Evolutionary conservation across 2,329 filamentous ascomycete species (phyloP).

Genomic region (Aureobasidium lini): DNA sequence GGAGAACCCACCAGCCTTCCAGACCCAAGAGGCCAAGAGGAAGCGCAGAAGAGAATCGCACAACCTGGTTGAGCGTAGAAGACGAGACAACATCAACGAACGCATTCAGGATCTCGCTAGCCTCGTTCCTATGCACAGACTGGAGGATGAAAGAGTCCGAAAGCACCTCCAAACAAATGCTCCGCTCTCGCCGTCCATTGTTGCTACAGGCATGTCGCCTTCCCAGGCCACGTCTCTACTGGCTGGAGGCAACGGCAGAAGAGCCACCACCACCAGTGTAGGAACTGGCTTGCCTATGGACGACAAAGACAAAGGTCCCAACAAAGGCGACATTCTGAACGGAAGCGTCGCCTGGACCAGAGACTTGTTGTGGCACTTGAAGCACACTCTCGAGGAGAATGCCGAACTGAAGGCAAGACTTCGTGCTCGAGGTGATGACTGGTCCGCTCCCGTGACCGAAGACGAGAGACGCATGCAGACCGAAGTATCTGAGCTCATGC

Average conservation of each 20-base stretch:
- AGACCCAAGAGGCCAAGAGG: slow-evolving; percentile 88
- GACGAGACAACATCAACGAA: slow-evolving; percentile 97
- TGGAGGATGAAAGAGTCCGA: slow-evolving; percentile 94
- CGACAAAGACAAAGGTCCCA: slow-evolving; percentile 96
- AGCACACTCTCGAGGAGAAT: slow-evolving; percentile 82
- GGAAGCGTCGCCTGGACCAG: slow-evolving; percentile 95
- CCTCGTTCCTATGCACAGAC: slow-evolving; percentile 80
- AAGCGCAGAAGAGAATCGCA: slow-evolving; percentile 88
- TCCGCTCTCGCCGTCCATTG: slow-evolving; percentile 75
- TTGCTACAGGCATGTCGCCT: slow-evolving; percentile 58
- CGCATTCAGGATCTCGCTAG: slow-evolving; percentile 94
- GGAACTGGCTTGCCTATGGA: slow-evolving; percentile 90
- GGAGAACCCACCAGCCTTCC: slow-evolving; percentile 35
- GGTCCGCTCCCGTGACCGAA: slow-evolving; percentile 77
- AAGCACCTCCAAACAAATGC: slow-evolving; percentile 92
- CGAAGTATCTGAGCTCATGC: slow-evolving; percentile 79
- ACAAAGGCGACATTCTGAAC: slow-evolving; percentile 97
- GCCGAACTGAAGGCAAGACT: slow-evolving; percentile 76
- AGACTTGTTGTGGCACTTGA: slow-evolving; percentile 94
- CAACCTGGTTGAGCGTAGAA: slow-evolving; percentile 89
- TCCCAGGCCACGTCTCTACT: slow-evolving; percentile 81
- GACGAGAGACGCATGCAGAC: slow-evolving; percentile 94
- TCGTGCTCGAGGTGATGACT: slow-evolving; percentile 61
- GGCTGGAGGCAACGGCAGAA: slow-evolving; percentile 73
- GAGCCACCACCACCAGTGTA: slow-evolving; percentile 61